Percentiles rank a stretch among this genome's conserved stretches.
Conservation (phyloP, 2,329 filamentous ascomycete genomes). For the Pseudocercospora macadamiae region DNA sequence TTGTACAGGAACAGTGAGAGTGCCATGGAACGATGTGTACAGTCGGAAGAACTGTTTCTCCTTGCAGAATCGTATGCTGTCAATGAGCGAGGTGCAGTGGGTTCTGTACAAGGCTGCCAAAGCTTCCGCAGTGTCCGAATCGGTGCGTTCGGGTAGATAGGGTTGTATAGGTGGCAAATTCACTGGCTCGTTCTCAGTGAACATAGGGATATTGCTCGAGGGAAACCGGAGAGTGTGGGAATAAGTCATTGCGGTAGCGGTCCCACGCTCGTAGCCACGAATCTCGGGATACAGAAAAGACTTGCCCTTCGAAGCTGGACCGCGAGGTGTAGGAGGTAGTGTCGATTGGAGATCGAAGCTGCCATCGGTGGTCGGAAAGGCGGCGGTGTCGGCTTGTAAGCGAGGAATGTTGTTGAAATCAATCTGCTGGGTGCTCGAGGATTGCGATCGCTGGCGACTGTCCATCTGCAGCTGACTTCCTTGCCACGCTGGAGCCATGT, state of each 20-base stretch:
- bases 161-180: slow-evolving; percentile 82
- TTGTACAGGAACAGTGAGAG: slow-evolving; percentile 93
- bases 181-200: slow-evolving; percentile 70
- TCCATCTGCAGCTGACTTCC: slow-evolving; percentile 26
- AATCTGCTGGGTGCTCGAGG: slow-evolving; percentile 35
- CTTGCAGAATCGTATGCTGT: slow-evolving; percentile 93
- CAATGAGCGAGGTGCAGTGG: slow-evolving; percentile 92
- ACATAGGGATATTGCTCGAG: slow-evolving; percentile 57
- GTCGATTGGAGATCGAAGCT: slow-evolving; percentile 36
- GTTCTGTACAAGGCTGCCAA: slow-evolving; percentile 87
- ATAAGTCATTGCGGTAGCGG: slow-evolving; percentile 55
- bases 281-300: slow-evolving; percentile 52
- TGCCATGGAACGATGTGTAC: slow-evolving; percentile 93
- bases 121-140: slow-evolving; percentile 83
- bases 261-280: slow-evolving; percentile 44
- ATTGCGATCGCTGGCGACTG: slow-evolving; percentile 35
- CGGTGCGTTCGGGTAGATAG: slow-evolving; percentile 79
- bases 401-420: slow-evolving; percentile 47
- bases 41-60: slow-evolving; percentile 96
- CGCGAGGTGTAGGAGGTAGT: slow-evolving; percentile 35
- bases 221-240: slow-evolving; percentile 67
- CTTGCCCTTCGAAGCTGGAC: slow-evolving; percentile 47
- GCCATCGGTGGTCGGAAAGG: slow-evolving; percentile 45
- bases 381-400: slow-evolving; percentile 53
- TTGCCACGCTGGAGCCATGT: slow-evolving; percentile 28